Base-by-base conservation (phyloP, 2,329 filamentous ascomycete species). In the Colletotrichum sp. region DNA sequence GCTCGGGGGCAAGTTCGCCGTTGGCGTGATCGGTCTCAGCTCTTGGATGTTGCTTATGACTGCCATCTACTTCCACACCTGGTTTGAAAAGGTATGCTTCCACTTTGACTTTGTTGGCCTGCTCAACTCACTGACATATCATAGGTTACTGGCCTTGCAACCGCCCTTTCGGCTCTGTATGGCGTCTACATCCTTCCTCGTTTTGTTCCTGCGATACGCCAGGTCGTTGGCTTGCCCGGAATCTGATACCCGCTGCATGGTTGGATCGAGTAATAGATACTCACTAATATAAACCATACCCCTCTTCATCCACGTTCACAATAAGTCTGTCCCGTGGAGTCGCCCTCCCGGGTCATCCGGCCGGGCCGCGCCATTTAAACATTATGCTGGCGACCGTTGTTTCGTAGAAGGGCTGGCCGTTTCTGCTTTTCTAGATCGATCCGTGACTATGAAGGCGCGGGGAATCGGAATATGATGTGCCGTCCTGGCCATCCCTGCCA, bases 11-110 rank as follows among this genome's bases (percentile, higher is more conserved):
- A 87, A 91, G 88, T 86, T 94, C 78, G 90, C 93, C 77, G 85
- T 90, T 28, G 89, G 82, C 0, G 92, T 98, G 30, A 90, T 94
- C 22, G 92, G 85, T 1, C 81, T 98, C 82, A 95, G 93, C 82
- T 91, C 93, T 88, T 99, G 97, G 95, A 99, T 99, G 97, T 85
- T 99, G 83, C 89, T 99, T 77, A 99, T 99, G 97, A 99, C 97
- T 55, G 96, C 96, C 4, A 96, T 98, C 52, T 99, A 96, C 89
- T 99, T 99, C 82, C 97, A 99, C 85, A 99, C 97, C 1, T 99
- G 96, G 96, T 93, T 98, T 81, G 97, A 99, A 88, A 99, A 99
- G 93, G 94, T 95, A 81, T 81, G 89, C 83, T 55, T n/a, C 22
- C 6, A 0, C n/a, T 6, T 4, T 26, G 7, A 12, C 3, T 34